Conservation (phyloP, 1,284 basidiomycete species). For the Papiliotrema nemorosa region DNA sequence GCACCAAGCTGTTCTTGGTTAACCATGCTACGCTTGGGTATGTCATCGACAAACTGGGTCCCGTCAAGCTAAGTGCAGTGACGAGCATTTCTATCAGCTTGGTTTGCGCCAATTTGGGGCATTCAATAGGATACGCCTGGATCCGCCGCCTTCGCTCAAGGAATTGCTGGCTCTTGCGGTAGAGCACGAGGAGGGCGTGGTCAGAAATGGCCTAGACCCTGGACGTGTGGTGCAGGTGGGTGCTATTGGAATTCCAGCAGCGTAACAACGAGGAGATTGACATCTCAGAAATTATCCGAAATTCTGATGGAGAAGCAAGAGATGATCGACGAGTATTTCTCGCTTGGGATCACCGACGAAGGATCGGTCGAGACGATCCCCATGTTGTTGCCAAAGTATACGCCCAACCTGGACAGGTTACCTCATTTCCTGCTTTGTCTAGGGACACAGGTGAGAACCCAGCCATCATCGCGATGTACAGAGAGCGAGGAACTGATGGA, state of each 20-base stretch:
- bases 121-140: conserved; percentile 67
- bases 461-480: no score
- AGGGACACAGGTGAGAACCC: conserved; percentile 74
- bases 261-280: background rate
- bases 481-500: no score
- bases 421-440: conserved; percentile 81
- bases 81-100: conserved; percentile 94
- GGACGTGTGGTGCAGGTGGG: conserved; percentile 67
- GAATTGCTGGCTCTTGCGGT: conserved; percentile 75
- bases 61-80: conserved; percentile 53
- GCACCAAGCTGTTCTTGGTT: conserved; percentile 82
- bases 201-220: conserved; percentile 35
- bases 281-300: background rate
- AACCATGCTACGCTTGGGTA: conserved; percentile 74
- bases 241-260: background rate
- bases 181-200: conserved; percentile 58
- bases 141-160: conserved; percentile 72
- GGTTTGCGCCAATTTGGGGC: conserved; percentile 88
- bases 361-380: conserved; percentile 74
- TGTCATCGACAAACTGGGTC: background rate
- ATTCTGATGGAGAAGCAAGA: conserved; percentile 57
- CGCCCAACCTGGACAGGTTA: conserved; percentile 77
- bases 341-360: conserved; percentile 61
- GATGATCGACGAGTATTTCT: conserved; percentile 94
- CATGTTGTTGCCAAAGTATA: conserved; percentile 74